Conservation (phyloP, 208 protist genomes). For the Novymonas esmeraldas region DNA sequence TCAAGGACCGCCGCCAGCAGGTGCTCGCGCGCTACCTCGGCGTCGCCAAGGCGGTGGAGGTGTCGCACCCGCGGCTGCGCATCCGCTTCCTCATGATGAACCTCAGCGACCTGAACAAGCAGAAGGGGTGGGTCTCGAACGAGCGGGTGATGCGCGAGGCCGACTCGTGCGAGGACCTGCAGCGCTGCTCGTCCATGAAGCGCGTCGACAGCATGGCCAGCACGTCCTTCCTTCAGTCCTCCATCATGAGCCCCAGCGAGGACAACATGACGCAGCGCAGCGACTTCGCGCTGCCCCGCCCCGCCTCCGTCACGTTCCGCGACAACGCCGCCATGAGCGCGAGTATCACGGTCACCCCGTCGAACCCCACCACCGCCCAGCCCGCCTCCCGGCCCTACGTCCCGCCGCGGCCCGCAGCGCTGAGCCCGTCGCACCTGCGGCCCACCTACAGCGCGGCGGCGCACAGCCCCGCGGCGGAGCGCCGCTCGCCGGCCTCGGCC, state of each 20-base stretch:
- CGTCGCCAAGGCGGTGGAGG: conserved; percentile 62
- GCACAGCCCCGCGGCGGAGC: conserved; percentile 1
- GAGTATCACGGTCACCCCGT: conserved; percentile 14
- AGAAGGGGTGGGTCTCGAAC: conserved; percentile 47
- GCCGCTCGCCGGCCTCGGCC: conserved; percentile 3
- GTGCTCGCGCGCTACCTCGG: conserved; percentile 56
- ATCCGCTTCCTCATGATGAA: conserved; percentile 88
- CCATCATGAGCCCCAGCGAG: conserved; percentile 29
- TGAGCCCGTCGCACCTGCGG: conserved; percentile 16
- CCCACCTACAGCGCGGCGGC: conserved; percentile 7
- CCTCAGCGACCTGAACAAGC: conserved; percentile 56
- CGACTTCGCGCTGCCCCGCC: conserved; percentile 19
- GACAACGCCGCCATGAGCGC: conserved; percentile 11
- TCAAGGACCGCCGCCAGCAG: conserved; percentile 41
- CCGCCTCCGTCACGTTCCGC: conserved; percentile 20
- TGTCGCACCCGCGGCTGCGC: conserved; percentile 62
- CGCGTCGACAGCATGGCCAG: conserved; percentile 29
- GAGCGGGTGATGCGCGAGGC: conserved; percentile 41
- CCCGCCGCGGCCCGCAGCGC: conserved; percentile 15
- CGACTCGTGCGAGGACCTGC: conserved; percentile 38
- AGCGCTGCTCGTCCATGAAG: conserved; percentile 31
- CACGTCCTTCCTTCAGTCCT: conserved; percentile 30
- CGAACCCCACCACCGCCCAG: conserved; percentile 14
- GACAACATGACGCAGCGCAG: conserved; percentile 28
- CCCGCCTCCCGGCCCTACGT: conserved; percentile 7